Conservation (phyloP, 139 green algal species). For the Haematococcus lacustris region DNA sequence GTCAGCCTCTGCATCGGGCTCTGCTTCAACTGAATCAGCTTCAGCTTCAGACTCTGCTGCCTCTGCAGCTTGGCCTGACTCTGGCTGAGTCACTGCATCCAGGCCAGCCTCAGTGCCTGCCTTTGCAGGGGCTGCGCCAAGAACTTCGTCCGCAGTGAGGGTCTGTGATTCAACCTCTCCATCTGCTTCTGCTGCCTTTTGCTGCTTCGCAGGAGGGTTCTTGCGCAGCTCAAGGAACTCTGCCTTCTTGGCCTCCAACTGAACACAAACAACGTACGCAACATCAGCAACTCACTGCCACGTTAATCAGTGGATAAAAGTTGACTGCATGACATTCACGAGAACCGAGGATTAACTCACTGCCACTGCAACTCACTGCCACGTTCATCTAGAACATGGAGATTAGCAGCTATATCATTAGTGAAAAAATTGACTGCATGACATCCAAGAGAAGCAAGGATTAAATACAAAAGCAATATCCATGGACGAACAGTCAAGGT, state of each 20-base stretch:
- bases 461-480: not conserved
- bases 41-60: too few relatives aligned
- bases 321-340: not conserved
- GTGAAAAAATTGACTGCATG: not conserved
- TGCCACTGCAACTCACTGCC: too few relatives aligned
- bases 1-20: too few relatives aligned
- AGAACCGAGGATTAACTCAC: too few relatives aligned
- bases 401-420: not conserved
- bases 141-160: too few relatives aligned
- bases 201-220: too few relatives aligned
- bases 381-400: not conserved
- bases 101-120: slow-evolving; percentile 26
- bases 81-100: slow-evolving; percentile 6
- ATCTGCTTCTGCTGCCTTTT: too few relatives aligned
- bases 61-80: too few relatives aligned
- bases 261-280: not conserved
- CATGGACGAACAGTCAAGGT: not conserved
- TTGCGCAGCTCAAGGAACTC: slow-evolving; percentile 30
- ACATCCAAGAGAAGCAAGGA: not conserved
- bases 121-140: too few relatives aligned
- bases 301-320: not conserved
- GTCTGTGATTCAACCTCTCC: too few relatives aligned
- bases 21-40: too few relatives aligned
- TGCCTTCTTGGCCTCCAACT: slow-evolving; percentile 24
- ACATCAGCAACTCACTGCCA: not conserved